phyloP scores from a whole-genome alignment of 1,284 basidiomycete genomes.

The Coniophora puteana region DNA sequence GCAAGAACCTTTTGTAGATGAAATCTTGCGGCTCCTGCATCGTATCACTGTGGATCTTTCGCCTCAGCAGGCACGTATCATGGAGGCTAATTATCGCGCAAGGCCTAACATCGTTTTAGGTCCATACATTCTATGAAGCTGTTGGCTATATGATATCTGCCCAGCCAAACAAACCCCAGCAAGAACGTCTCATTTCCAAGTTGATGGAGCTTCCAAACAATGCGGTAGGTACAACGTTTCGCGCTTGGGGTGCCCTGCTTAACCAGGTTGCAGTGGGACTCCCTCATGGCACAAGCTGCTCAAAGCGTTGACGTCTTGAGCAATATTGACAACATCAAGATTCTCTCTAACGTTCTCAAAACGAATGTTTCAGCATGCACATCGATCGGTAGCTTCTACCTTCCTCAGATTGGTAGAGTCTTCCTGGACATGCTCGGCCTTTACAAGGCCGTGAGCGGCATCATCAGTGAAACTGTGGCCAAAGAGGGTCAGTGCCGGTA shows the following conservation, averaged over 20 bases:
- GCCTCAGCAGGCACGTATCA: conserved; percentile 74
- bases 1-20: conserved; percentile 97
- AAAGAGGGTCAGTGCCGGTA: conserved; percentile 62
- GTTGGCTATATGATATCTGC: conserved; percentile 99
- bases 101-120: conserved; percentile 39
- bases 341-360: conserved; percentile 95
- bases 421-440: conserved; percentile 99
- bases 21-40: conserved; percentile 91
- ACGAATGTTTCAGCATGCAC: conserved; percentile 98
- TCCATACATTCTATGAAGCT: conserved; percentile 97
- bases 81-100: neutral
- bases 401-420: conserved; percentile 94
- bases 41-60: conserved; percentile 95
- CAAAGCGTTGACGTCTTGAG: conserved; percentile 91
- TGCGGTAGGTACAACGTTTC: conserved; percentile 56
- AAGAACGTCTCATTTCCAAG: conserved; percentile 93
- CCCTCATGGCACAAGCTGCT: conserved; percentile 93
- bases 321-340: conserved; percentile 94
- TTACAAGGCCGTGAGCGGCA: conserved; percentile 97
- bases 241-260: conserved; percentile 2
- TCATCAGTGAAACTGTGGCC: conserved; percentile 92
- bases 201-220: conserved; percentile 98
- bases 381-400: conserved; percentile 95
- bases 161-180: conserved; percentile 95
- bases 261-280: conserved; percentile 84